These are phyloP conservation scores for Pseudoscleropodium purum DNA, from an alignment of 225 moss, liverwort and hornwort genomes.

Conservation along the genomic window DNA sequence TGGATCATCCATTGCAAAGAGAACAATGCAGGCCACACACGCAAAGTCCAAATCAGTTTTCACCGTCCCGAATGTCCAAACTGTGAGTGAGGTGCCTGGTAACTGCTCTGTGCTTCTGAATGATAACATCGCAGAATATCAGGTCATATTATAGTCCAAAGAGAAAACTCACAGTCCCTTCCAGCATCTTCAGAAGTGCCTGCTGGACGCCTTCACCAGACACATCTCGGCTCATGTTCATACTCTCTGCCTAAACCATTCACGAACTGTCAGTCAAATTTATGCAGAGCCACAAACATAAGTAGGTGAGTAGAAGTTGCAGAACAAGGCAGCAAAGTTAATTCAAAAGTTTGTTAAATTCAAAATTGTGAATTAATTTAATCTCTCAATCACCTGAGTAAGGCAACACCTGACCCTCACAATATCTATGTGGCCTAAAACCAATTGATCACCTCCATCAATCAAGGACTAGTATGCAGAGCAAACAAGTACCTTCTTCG, in stretches of 20 bases:
- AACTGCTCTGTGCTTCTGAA: not conserved
- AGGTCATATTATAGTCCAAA: not conserved
- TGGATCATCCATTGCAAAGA: not conserved
- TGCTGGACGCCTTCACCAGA: slow-evolving; percentile 99
- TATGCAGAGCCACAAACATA: not conserved
- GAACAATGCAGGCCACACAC: not conserved
- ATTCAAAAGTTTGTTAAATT: not conserved
- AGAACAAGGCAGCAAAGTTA: not conserved
- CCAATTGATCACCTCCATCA: not conserved
- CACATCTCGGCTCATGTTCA: slow-evolving; percentile 91
- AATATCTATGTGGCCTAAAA: not conserved
- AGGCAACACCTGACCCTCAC: not conserved
- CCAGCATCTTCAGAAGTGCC: slow-evolving; percentile 91
- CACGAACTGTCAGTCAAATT: not conserved
- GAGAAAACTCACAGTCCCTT: slow-evolving; percentile 72
- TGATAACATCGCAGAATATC: not conserved
- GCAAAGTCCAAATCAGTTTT: not conserved
- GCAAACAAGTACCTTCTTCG: slow-evolving; percentile 69
- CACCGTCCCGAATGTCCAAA: not conserved
- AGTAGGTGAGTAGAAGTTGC: not conserved
- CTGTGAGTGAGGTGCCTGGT: not conserved
- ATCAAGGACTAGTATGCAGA: not conserved
- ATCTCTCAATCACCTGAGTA: not conserved
- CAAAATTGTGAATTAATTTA: not conserved
- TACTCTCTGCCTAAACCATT: slow-evolving; percentile 79